Evolutionary conservation across 148 eudicot species (phyloP), one percentile per base, ranked within the genome.

Genomic region (Nepenthes mirabilis): DNA sequence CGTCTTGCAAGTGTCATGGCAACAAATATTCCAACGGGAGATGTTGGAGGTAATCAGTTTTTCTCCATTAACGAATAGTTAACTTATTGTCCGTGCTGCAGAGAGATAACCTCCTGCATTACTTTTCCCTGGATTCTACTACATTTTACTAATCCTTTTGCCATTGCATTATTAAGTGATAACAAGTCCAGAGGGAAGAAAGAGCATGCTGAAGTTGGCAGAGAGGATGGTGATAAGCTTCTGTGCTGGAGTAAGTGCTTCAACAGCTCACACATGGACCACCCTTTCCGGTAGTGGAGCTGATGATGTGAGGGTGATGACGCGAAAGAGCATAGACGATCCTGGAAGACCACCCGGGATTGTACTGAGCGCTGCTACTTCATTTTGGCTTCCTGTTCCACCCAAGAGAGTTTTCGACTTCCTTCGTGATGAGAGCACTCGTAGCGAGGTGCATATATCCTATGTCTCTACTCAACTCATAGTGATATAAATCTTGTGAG

Each of bases 161-260:
- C 60, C 23, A 23, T 23, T 23, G 23, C 23, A 23, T 23, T 23
- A 23, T 23, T 23, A 23, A 62, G 70, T 63, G 23, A 58, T 70
- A 32, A 45, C 62, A 11, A 47, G 14, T 32, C 59, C 68, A 64
- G 82, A 75, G 34, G 80, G 79, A 35, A 68, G 75, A 56, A 73
- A 67, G 50, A 73, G 75, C 34, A 70, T 77, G 65, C 33, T 83
- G 69, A 75, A 70, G 64, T 70, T 83, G 32, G 74, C 88, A 0
- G 78, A 77, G 61, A 70, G 80, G 57, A 80, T 83, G 82, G 73
- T 75, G 35, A 51, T 67, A 37, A 73, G 74, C 60, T 83, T 75
- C 52, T 80, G 75, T 63, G 56, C 64, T 13, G 78, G 80, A 3
- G 70, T 71, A 2, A 45, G 77, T 53, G 70, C 73, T 12, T 68